Evolutionary conservation across 2,329 filamentous ascomycete species (phyloP), one percentile per base, ranked within the genome.

Genomic region (Colletotrichum magnum): DNA sequence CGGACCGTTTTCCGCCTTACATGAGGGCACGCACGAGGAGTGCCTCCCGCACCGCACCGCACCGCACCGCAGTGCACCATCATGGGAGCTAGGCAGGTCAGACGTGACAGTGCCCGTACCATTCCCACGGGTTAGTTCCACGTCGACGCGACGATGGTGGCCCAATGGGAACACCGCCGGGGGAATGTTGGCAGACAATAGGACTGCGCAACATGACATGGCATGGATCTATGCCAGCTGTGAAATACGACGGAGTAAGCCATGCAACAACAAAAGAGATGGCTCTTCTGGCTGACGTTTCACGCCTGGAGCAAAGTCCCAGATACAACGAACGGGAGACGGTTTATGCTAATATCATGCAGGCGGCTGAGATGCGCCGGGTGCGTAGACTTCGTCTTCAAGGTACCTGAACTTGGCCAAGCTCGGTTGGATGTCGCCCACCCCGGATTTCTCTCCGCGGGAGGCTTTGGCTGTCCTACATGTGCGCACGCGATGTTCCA

Each of bases 1-100:
- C 64, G 68, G 68, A 68, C 68, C 68, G 64, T 68, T 70, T 68
- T 70, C 68, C 68, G 68, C 68, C 64, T 58, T 70, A 70, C 64
- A 70, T 67, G 54, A 65, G 61, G 58, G 62, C 66, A 68, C 67
- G 56, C 66, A 68, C 67, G 56, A 69, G 63, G 63, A 69, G 56
- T 69, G 67, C 57, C 52, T 68, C 67, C 61, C 60, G 65, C 50
- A 54, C 48, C 65, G 50, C 59, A 61, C 51, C 51, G 26, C 36
- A 36, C 16, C 43, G 21, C 32, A 36, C 32, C 32, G 32, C 32
- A 36, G 32, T 36, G 32, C 32, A 61, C 18, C 16, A 18, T 16
- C 45, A 18, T 56, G 53, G 45, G 39, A 58, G 54, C 41, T 53
- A 32, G 24, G 48, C 18, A 53, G 52, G 64, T 64, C 64, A 68